Conservation (phyloP, 345 rosid genomes). For the Ceriops decandra region DNA sequence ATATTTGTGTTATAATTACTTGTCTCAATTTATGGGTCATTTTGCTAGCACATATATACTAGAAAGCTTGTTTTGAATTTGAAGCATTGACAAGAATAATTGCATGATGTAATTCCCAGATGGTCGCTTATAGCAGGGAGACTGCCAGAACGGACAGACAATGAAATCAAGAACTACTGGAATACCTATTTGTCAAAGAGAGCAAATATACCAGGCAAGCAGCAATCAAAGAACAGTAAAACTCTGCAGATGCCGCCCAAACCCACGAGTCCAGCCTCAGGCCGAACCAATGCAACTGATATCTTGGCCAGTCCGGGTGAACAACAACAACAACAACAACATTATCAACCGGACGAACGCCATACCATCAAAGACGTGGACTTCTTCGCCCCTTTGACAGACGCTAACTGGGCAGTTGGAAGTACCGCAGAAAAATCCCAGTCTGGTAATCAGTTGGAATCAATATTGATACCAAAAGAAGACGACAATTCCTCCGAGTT, state of each 20-base stretch:
- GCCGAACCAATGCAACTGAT: neutral
- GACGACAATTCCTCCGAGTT: neutral
- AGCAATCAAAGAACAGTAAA: neutral
- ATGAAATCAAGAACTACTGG: conserved; percentile 1
- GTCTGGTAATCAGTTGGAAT: too few species aligned
- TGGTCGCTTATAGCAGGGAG: conserved; percentile 1
- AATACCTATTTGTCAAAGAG: neutral
- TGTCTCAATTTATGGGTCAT: too few species aligned
- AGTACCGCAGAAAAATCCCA: neutral
- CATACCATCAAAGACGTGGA: neutral
- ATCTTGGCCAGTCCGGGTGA: neutral
- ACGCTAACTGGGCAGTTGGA: too few species aligned
- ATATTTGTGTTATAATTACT: too few species aligned
- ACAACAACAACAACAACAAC: conserved; percentile 1
- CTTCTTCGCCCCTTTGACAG: neutral
- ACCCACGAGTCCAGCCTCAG: neutral
- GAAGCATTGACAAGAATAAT: too few species aligned
- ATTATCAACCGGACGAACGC: neutral
- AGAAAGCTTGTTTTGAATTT: too few species aligned
- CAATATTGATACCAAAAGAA: neutral
- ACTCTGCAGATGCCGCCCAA: neutral
- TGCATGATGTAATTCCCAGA: neutral
- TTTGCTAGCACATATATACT: too few species aligned
- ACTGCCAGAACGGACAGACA: neutral
- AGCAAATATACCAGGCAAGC: neutral